Evolutionary conservation across 1,284 basidiomycete species (phyloP), one percentile per base, ranked within the genome.

Genomic region (Marasmius fiardii): DNA sequence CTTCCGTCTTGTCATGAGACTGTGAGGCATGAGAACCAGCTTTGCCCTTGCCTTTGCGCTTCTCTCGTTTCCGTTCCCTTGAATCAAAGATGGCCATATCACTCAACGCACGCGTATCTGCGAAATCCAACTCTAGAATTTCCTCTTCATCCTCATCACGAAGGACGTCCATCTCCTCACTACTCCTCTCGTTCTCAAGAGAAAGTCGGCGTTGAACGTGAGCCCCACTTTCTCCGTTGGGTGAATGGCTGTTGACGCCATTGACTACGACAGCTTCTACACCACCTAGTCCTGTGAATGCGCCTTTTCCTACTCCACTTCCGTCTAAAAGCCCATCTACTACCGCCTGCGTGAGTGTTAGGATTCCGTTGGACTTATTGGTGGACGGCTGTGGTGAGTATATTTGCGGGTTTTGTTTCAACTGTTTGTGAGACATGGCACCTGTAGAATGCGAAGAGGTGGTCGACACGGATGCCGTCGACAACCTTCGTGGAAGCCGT

Each of bases 41-140:
- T 37, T 48, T 55, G 16, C 31, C 53, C 53, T 48, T 47, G 21
- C 14, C 28, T 28, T 47, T 52, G 51, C 31, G 24, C 55, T 43
- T 53, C 43, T 54, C 26, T 28, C 43, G 41, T 43, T 52, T 49
- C 39, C 43, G 31, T 43, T 57, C 53, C 50, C 37, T 57, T 3
- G 12, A 34, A 21, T 60, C 55, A 45, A 58, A 60, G 10, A 43
- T 47, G 34, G 26, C 48, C 35, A 58, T 37, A 34, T 58, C 54
- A 26, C 52, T 54, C 37, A 60, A 47, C 18, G 57, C 59, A 14
- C 35, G 51, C 21, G 59, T 60, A 44, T 60, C 59, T 14, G 56
- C 52, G 37, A 60, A 60, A 43, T 60, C 57, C n/a, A 60, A 43
- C 28, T 60, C 59, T 14, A 58, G 39, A n/a, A 60, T 60, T n/a